Percentiles rank a stretch among this genome's conserved stretches.
phyloP scores from a whole-genome alignment of 371 early-diverging fungal genomes.

The Lichtheimia hyalospora region DNA sequence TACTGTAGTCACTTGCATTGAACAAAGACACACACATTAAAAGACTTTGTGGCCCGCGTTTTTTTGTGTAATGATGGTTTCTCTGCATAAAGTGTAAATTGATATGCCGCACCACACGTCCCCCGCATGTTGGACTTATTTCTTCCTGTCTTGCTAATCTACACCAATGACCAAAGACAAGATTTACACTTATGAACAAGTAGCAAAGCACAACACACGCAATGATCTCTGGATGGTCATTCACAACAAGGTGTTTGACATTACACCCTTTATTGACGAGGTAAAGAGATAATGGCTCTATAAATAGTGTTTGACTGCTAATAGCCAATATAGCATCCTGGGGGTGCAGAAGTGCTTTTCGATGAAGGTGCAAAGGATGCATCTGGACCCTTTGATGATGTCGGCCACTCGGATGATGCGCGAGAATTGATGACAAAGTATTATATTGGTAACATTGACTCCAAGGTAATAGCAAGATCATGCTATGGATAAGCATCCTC shows the following conservation, averaged over 20 bases:
- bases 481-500: no score
- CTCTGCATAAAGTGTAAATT: no score
- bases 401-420: constrained; percentile 95
- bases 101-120: no score
- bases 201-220: constrained; percentile 56
- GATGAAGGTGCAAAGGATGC: constrained; percentile 86
- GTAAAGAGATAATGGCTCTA: constrained; percentile 36
- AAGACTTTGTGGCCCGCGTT: no score
- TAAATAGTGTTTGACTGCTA: neutral
- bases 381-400: constrained; percentile 92
- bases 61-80: no score
- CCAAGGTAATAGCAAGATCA: neutral
- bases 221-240: constrained; percentile 72
- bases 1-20: no score
- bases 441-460: constrained; percentile 73
- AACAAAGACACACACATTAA: no score
- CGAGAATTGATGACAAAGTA: constrained; percentile 73
- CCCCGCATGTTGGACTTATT: no score
- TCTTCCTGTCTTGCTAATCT: no score
- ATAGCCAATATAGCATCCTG: constrained; percentile 65
- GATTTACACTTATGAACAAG: constrained; percentile 46
- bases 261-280: constrained; percentile 75
- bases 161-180: neutral
- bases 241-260: constrained; percentile 82
- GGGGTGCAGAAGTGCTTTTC: constrained; percentile 77